Conservation (phyloP, 2,329 filamentous ascomycete genomes). For the Ceratocystis diversiconidia region DNA sequence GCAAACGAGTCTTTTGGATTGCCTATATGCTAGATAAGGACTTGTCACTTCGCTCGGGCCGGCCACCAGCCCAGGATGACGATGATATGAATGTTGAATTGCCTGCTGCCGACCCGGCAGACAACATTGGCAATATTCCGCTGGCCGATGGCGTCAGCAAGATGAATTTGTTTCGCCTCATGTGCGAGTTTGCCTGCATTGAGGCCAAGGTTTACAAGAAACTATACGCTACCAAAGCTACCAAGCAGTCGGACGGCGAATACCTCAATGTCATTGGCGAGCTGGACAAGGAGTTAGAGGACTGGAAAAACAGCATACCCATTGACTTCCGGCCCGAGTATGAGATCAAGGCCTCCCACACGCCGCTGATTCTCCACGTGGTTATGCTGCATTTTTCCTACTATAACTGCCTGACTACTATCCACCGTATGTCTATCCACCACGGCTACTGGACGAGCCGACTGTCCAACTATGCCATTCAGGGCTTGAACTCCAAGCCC, state of each 20-base stretch:
- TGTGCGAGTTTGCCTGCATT: slow-evolving; percentile 84
- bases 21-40: slow-evolving; percentile 53
- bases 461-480: slow-evolving; percentile 85
- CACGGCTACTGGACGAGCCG: slow-evolving; percentile 97
- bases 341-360: slow-evolving; percentile 85
- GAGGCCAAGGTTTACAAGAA: slow-evolving; percentile 89
- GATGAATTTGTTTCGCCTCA: slow-evolving; percentile 84
- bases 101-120: slow-evolving; percentile 75
- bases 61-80: slow-evolving; percentile 48
- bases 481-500: slow-evolving; percentile 78
- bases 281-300: slow-evolving; percentile 74
- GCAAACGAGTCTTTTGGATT: slow-evolving; percentile 52
- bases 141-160: slow-evolving; percentile 78
- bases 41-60: slow-evolving; percentile 43
- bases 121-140: slow-evolving; percentile 90
- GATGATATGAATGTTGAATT: slow-evolving; percentile 88
- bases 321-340: slow-evolving; percentile 94
- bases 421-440: slow-evolving; percentile 96
- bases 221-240: slow-evolving; percentile 82
- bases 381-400: slow-evolving; percentile 93
- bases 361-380: slow-evolving; percentile 83
- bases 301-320: slow-evolving; percentile 93
- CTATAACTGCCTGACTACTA: slow-evolving; percentile 94
- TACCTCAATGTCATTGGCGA: slow-evolving; percentile 91
- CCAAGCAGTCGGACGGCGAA: slow-evolving; percentile 83